A percentile compares a stretch with the other conserved stretches of the same genome.
phyloP scores from a whole-genome alignment of 129 eudicot genomes.

The Cynara cardunculus region DNA sequence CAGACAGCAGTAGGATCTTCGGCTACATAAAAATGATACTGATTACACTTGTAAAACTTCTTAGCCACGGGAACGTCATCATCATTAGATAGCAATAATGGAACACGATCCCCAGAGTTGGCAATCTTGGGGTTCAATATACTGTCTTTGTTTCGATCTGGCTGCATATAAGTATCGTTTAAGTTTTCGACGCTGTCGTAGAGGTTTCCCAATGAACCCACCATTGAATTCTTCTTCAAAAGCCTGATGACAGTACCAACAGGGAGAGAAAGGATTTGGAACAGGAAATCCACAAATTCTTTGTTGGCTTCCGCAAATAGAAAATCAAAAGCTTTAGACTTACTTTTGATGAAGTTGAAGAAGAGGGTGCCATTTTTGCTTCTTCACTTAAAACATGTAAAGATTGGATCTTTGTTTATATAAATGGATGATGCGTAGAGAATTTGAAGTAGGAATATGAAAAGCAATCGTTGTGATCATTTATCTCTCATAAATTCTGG shows the following conservation, averaged over 20 bases:
- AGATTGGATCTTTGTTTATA: too few relatives aligned
- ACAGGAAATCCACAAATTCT: background rate
- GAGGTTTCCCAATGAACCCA: background rate
- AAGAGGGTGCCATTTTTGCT: background rate
- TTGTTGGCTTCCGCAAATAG: background rate
- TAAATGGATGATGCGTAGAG: too few relatives aligned
- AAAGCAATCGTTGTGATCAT: too few relatives aligned
- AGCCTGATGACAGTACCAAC: background rate
- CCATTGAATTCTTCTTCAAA: background rate
- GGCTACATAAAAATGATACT: background rate
- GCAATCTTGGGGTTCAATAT: background rate
- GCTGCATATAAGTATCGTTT: background rate
- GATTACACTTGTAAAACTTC: conserved; percentile 18
- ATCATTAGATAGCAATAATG: background rate
- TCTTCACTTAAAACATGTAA: background rate
- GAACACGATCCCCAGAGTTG: background rate
- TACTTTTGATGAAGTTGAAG: background rate
- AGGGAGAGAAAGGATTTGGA: background rate
- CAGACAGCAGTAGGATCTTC: conserved; percentile 21
- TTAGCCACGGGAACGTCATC: background rate
- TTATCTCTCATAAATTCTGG: too few relatives aligned
- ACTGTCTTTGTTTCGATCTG: background rate
- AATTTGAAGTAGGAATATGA: too few relatives aligned
- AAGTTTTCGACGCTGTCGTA: background rate
- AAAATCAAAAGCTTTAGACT: background rate